Evolutionary conservation across 106 monocot genomes (phyloP), one percentile per base, ranked within the genome.

Genomic region (Dendrobium chrysotoxum): DNA sequence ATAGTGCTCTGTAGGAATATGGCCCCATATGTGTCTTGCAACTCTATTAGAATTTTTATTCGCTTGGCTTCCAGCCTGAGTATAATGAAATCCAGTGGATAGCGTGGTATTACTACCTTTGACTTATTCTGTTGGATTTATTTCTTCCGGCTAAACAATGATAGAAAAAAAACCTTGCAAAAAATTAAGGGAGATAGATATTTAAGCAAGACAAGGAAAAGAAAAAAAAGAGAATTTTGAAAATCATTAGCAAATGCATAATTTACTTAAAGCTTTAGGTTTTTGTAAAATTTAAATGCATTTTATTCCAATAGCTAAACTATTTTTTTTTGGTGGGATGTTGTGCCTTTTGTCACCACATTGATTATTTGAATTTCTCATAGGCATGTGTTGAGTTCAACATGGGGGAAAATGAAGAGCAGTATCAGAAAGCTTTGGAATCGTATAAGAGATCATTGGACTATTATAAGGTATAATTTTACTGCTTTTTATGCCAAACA

Each of bases 361-460:
- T 53, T 77, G 28, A 77, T 77, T 12, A 77, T 50, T 77, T 77
- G 75, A 68, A 6, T 81, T 9, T 82, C 53, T 70, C 84, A 6
- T 90, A 96, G 96, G 96, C 89, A 28, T 96, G 90, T 86, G 87
- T 92, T 80, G 89, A 92, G 66, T 96, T 92, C 80, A 88, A 92
- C 75, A 81, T 73, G 25, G 94, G 88, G 55, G 93, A 96, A 68
- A 80, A 79, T 54, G 85, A 81, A 81, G 80, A 89, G 46, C 67
- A 88, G 26, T 79, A 84, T 79, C 88, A 83, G 35, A 91, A 88
- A 87, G 85, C 96, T 44, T 82, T 87, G 87, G 90, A 93, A 75
- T 88, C 72, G 72, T 96, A 96, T 81, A 96, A 80, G 76, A 89
- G 74, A 8, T 87, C 96, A 21, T 83, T 96, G 76, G 88, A 93